Evolutionary conservation across 352 stramenopile genomes (phyloP).

Genomic region (Globisporangium mamillatum): DNA sequence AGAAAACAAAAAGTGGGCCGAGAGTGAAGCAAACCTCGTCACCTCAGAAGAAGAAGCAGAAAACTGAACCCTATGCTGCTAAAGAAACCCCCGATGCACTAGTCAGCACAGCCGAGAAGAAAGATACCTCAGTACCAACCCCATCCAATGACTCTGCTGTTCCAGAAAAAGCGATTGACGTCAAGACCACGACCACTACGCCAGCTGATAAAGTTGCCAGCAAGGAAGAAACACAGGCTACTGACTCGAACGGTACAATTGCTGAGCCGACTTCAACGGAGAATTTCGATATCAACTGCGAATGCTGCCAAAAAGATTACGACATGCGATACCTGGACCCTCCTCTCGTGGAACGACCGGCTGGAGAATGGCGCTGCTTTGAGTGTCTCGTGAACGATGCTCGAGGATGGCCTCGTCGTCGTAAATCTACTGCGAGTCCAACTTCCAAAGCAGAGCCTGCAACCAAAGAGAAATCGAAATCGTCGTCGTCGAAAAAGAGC

Average conservation of each 20-base stretch:
- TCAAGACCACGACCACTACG: conserved; percentile 22
- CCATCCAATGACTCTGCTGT: background rate
- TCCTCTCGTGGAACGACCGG: conserved; percentile 66
- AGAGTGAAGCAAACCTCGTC: conserved; percentile 11
- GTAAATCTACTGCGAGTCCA: conserved; percentile 26
- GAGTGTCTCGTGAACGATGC: conserved; percentile 87
- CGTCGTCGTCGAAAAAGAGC: conserved; percentile 28
- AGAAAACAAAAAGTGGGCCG: conserved; percentile 7
- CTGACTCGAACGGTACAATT: background rate
- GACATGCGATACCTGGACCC: conserved; percentile 85
- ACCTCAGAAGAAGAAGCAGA: conserved; percentile 20
- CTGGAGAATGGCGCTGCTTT: conserved; percentile 83
- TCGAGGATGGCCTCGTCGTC: conserved; percentile 70
- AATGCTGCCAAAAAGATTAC: conserved; percentile 74
- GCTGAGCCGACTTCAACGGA: conserved; percentile 21
- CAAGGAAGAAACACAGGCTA: conserved; percentile 3
- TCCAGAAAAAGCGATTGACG: conserved; percentile 5
- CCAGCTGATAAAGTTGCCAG: background rate
- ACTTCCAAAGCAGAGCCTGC: conserved; percentile 18
- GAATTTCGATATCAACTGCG: conserved; percentile 77
- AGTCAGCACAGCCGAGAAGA: background rate
- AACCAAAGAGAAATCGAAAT: conserved; percentile 11
- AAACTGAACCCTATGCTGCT: background rate
- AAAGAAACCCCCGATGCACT: background rate
- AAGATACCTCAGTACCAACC: background rate